phyloP scores from a whole-genome alignment of 2,329 filamentous ascomycete genomes.

The Phoma sp. region DNA sequence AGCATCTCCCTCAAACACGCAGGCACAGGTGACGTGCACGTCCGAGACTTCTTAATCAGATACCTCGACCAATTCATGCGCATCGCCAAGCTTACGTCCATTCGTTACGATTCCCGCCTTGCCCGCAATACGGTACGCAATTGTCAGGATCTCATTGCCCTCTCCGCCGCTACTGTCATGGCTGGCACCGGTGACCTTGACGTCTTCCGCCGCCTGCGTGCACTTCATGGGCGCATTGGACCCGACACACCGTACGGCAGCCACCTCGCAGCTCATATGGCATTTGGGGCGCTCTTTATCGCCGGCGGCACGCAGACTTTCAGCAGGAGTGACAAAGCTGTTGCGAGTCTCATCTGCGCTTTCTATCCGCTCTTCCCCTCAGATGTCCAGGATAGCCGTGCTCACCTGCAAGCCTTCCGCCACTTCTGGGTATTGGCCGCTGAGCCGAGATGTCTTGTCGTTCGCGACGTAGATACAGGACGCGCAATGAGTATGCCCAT shows the following conservation, averaged over 20 bases:
- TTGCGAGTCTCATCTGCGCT: slow-evolving; percentile 83
- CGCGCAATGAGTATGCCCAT: slow-evolving; percentile 79
- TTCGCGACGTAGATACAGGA: slow-evolving; percentile 84
- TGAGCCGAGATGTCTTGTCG: slow-evolving; percentile 85
- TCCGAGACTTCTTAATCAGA: slow-evolving; percentile 80
- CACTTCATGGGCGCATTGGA: slow-evolving; percentile 86
- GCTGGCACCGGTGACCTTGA: slow-evolving; percentile 90
- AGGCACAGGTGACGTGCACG: slow-evolving; percentile 63
- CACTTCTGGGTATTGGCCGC: slow-evolving; percentile 97
- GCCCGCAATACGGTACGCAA: slow-evolving; percentile 83
- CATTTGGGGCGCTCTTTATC: slow-evolving; percentile 87
- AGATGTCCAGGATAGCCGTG: slow-evolving; percentile 89
- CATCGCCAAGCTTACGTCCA: slow-evolving; percentile 68
- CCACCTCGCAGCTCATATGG: slow-evolving; percentile 90
- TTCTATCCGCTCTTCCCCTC: slow-evolving; percentile 95
- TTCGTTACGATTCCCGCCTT: slow-evolving; percentile 81
- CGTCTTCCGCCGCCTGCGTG: slow-evolving; percentile 83
- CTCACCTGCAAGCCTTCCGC: slow-evolving; percentile 92
- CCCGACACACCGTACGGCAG: slow-evolving; percentile 88
- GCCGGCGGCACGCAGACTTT: slow-evolving; percentile 93
- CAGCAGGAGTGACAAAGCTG: slow-evolving; percentile 83
- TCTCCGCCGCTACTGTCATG: slow-evolving; percentile 89
- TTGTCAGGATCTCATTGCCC: slow-evolving; percentile 85
- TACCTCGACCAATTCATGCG: slow-evolving; percentile 88
- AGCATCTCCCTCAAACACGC: slow-evolving; percentile 57